Evolutionary conservation across 1,284 basidiomycete species (phyloP).

Genomic region (Phaffia rhodozyma): DNA sequence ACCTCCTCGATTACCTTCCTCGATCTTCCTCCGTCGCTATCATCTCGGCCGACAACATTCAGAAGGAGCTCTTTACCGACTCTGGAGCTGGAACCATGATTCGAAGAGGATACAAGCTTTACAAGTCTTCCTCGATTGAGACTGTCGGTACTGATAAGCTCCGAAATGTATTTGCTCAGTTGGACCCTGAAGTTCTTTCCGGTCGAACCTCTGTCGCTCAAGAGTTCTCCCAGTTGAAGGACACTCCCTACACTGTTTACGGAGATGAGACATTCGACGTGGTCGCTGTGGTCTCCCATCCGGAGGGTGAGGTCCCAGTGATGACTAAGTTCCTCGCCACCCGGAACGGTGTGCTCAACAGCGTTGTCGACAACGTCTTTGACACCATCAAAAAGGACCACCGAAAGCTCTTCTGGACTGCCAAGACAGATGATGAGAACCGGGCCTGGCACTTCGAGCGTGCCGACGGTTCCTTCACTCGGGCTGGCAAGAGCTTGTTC

Average conservation of each 20-base stretch:
- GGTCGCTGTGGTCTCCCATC: constrained; percentile 86
- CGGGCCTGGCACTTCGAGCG: constrained; percentile 98
- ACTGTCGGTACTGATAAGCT: constrained; percentile 83
- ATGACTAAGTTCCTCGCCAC: constrained; percentile 86
- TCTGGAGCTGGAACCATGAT: constrained; percentile 95
- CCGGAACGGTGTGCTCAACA: constrained; percentile 80
- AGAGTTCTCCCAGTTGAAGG: constrained; percentile 68
- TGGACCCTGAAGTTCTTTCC: constrained; percentile 78
- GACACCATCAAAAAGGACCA: constrained; percentile 90
- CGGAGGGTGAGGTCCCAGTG: constrained; percentile 76
- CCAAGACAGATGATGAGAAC: constrained; percentile 86
- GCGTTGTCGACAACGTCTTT: constrained; percentile 95
- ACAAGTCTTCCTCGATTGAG: constrained; percentile 73
- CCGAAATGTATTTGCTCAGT: constrained; percentile 82
- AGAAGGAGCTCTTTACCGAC: constrained; percentile 98
- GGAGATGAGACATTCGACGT: constrained; percentile 96
- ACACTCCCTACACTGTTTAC: constrained; percentile 83
- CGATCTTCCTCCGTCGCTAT: constrained; percentile 97
- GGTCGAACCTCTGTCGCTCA: constrained; percentile 81
- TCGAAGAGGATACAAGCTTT: constrained; percentile 93
- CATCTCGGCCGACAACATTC: constrained; percentile 84
- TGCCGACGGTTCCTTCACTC: constrained; percentile 92
- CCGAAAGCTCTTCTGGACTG: constrained; percentile 90
- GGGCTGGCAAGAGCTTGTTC: constrained; percentile 81
- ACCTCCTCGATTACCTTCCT: constrained; percentile 93